Evolutionary conservation across 139 green algal genomes (phyloP).

Genomic region (Microglena sp.): DNA sequence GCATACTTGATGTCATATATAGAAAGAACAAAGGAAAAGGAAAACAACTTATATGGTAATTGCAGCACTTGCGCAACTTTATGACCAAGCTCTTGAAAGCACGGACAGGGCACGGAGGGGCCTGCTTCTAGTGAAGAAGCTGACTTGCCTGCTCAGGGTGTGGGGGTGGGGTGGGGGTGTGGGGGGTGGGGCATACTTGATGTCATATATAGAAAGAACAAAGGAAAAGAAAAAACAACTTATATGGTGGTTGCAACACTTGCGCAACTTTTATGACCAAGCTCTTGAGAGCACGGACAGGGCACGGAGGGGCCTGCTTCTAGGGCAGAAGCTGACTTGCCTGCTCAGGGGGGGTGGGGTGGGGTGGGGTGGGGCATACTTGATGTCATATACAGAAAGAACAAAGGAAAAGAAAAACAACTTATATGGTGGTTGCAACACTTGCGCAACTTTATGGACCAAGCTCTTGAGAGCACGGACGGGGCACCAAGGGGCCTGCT

Average conservation of each 20-base stretch:
- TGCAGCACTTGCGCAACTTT: slow-evolving; percentile 71
- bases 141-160: too few relatives aligned
- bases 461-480: slow-evolving; percentile 14
- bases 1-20: too few relatives aligned
- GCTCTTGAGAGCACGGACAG: slow-evolving; percentile 12
- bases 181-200: too few relatives aligned
- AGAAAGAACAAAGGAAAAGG: too few relatives aligned
- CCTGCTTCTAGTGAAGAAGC: neutral
- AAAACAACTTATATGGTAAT: too few relatives aligned
- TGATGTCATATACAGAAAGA: too few relatives aligned
- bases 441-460: slow-evolving; percentile 63
- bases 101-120: neutral
- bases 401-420: too few relatives aligned
- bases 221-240: too few relatives aligned
- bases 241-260: slow-evolving; percentile 64
- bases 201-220: too few relatives aligned
- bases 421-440: slow-evolving; percentile 63
- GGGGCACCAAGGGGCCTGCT: neutral
- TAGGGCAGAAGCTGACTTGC: neutral
- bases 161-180: too few relatives aligned
- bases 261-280: slow-evolving; percentile 59
- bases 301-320: neutral
- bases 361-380: too few relatives aligned
- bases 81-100: slow-evolving; percentile 48
- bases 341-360: too few relatives aligned